A percentile compares a stretch with the other conserved stretches of the same genome.
These are phyloP conservation scores for Lithohypha guttulata DNA, from an alignment of 2,329 filamentous ascomycete species.

Conservation along the genomic window DNA sequence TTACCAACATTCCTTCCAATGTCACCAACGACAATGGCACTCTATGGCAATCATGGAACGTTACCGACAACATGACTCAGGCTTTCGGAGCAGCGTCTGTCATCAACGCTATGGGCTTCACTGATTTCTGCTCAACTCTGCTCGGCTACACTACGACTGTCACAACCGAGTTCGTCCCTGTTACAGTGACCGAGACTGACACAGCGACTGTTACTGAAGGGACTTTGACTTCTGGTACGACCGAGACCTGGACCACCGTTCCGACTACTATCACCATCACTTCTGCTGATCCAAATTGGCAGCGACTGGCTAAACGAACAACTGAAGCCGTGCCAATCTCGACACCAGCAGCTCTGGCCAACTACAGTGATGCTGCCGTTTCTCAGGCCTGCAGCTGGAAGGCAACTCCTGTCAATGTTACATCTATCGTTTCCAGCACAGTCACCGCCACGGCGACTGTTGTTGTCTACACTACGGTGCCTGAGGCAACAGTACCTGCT, in stretches of 20 bases:
- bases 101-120: background rate
- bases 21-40: too few relatives aligned
- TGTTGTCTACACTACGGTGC: conserved; percentile 6
- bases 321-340: conserved; percentile 1
- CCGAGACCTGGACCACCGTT: background rate
- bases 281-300: background rate
- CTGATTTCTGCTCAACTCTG: conserved; percentile 5
- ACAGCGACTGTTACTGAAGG: conserved; percentile 3
- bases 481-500: conserved; percentile 4
- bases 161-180: background rate
- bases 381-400: conserved; percentile 9
- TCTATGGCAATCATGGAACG: conserved; percentile 3
- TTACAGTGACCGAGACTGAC: conserved; percentile 1
- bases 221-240: conserved; percentile 6
- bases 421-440: background rate
- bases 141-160: conserved; percentile 5
- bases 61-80: background rate
- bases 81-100: conserved; percentile 6
- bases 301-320: background rate
- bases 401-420: background rate
- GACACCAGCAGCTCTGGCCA: conserved; percentile 2
- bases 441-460: background rate
- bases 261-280: conserved; percentile 4
- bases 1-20: background rate
- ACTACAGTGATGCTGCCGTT: conserved; percentile 1